A percentile compares a stretch with the other conserved stretches of the same genome.
These are phyloP conservation scores for Raphanus hybrid DNA, from an alignment of 441 rosid genomes.

Conservation along the genomic window DNA sequence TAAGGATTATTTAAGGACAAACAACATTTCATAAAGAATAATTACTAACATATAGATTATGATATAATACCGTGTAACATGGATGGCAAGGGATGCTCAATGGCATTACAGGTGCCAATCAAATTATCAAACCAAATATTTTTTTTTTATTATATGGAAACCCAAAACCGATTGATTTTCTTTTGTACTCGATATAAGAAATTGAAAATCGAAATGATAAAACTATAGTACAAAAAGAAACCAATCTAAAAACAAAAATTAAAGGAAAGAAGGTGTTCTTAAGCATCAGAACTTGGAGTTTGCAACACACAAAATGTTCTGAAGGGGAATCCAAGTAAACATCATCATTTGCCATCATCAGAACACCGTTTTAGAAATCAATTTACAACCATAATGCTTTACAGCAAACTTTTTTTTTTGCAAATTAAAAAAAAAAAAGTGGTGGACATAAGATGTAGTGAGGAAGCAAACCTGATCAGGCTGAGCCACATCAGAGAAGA, in stretches of 20 bases:
- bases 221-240: background rate
- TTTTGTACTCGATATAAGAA: too few species aligned
- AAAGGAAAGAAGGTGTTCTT: background rate
- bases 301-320: conserved; percentile 69
- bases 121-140: background rate
- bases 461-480: conserved; percentile 81
- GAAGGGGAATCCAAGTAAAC: conserved; percentile 92
- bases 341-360: conserved; percentile 51
- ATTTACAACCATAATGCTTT: background rate
- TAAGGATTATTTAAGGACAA: conserved; percentile 36
- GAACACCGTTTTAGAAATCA: background rate
- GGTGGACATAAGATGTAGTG: background rate
- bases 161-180: background rate
- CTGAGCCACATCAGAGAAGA: conserved; percentile 97
- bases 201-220: too few species aligned
- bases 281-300: conserved; percentile 82
- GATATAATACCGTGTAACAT: background rate
- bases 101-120: background rate
- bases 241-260: background rate
- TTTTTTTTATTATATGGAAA: background rate
- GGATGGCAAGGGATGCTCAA: background rate
- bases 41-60: background rate
- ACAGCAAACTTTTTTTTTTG: background rate
- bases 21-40: background rate
- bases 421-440: too few species aligned